A percentile compares a stretch with the other conserved stretches of the same genome.
These are phyloP conservation scores for Exsudoporus frostii DNA, from an alignment of 768 basidiomycete species.

Conservation along the genomic window DNA sequence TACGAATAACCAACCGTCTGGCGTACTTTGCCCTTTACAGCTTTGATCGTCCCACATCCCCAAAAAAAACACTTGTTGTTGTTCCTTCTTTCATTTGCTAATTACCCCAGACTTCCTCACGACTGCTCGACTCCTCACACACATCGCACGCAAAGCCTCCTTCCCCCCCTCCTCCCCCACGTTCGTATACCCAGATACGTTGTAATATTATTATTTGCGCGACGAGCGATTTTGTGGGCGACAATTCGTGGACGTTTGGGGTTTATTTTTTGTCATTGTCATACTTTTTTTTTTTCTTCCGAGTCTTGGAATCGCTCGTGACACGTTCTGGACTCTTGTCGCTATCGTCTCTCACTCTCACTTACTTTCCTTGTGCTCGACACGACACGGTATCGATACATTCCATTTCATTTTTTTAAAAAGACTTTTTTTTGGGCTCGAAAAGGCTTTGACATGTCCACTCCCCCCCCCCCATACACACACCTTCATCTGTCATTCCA, in stretches of 20 bases:
- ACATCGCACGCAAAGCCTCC: not conserved
- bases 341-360: not conserved
- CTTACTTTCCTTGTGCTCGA: not conserved
- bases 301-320: not conserved
- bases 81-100: conserved; percentile 8
- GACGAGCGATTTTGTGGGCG: not conserved
- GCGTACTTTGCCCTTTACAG: not conserved
- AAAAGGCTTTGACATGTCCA: too few relatives aligned
- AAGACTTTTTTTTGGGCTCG: too few relatives aligned
- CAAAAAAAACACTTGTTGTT: not conserved
- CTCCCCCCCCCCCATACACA: too few relatives aligned
- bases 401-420: too few relatives aligned
- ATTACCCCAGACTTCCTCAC: not conserved
- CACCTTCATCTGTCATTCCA: too few relatives aligned
- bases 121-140: not conserved
- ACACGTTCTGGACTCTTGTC: not conserved
- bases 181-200: conserved; percentile 33
- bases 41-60: not conserved
- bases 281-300: not conserved
- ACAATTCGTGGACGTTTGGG: not conserved
- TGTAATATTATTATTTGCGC: conserved; percentile 37
- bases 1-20: not conserved
- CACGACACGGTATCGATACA: too few relatives aligned
- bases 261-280: too few relatives aligned
- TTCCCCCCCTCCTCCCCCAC: conserved; percentile 9